A percentile compares a stretch with the other conserved stretches of the same genome.
These are phyloP conservation scores for Aspergillus bertholletiae DNA, from an alignment of 495 filamentous ascomycete species.

Conservation along the genomic window DNA sequence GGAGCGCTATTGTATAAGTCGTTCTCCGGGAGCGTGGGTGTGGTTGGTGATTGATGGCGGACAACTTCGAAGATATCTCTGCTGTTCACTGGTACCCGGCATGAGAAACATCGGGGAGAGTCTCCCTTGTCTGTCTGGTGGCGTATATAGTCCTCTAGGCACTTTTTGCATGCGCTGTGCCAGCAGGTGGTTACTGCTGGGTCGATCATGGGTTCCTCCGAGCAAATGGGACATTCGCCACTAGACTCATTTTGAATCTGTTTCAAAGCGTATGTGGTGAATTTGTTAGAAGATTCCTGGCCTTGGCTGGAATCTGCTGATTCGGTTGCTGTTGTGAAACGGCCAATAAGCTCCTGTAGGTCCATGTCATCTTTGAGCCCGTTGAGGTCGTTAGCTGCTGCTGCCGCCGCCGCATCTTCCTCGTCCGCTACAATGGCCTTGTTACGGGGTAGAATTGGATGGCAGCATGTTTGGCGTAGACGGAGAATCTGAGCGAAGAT, in stretches of 20 bases:
- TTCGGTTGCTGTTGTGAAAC: constrained; percentile 69
- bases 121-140: constrained; percentile 76
- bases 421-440: constrained; percentile 83
- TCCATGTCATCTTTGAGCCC: constrained; percentile 97
- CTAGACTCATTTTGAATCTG: constrained; percentile 87
- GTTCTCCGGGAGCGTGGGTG: constrained; percentile 25
- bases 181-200: constrained; percentile 94
- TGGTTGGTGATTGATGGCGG: constrained; percentile 42
- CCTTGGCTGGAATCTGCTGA: constrained; percentile 45
- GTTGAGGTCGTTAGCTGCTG: constrained; percentile 71
- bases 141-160: constrained; percentile 79
- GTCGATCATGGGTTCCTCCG: constrained; percentile 90
- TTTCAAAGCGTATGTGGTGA: constrained; percentile 79
- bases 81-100: constrained; percentile 74
- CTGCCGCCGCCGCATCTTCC: constrained; percentile 75
- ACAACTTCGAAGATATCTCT: constrained; percentile 91
- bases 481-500: constrained; percentile 97
- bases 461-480: constrained; percentile 91
- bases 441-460: constrained; percentile 84
- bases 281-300: constrained; percentile 45
- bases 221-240: constrained; percentile 91
- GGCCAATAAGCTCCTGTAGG: constrained; percentile 74
- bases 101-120: constrained; percentile 80
- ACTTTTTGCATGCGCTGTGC: constrained; percentile 94
- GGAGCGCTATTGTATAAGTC: constrained; percentile 31